phyloP scores from a whole-genome alignment of 805 yeast genomes.

The Teunomyces cretensis region DNA sequence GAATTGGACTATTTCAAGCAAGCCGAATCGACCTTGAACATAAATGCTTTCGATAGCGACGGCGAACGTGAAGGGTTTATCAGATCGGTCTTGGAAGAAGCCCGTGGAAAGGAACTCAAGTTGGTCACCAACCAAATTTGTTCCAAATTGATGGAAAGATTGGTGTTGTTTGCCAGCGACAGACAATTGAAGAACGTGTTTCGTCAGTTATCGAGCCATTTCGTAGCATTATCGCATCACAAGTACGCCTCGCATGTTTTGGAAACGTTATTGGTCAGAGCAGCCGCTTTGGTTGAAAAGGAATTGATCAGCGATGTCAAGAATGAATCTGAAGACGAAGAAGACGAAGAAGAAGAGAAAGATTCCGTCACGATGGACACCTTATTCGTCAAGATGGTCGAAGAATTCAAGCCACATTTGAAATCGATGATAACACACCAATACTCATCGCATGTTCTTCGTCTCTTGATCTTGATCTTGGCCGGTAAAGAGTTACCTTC shows the following conservation, averaged over 20 bases:
- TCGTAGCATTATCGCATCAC: constrained; percentile 75
- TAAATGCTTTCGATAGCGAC: constrained; percentile 69
- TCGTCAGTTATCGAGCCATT: constrained; percentile 69
- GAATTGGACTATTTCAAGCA: constrained; percentile 91
- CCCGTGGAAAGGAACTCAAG: constrained; percentile 85
- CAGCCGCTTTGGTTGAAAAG: constrained; percentile 72
- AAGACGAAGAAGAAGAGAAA: constrained; percentile 34
- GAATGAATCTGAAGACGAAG: constrained; percentile 27
- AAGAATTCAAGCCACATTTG: constrained; percentile 63
- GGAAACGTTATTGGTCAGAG: constrained; percentile 76
- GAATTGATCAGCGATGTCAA: constrained; percentile 48
- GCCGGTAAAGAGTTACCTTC: constrained; percentile 81
- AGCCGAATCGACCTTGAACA: constrained; percentile 82
- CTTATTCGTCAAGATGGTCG: constrained; percentile 60
- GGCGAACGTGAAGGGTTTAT: constrained; percentile 78
- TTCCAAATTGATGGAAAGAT: constrained; percentile 86
- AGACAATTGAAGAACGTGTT: constrained; percentile 65
- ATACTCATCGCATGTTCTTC: constrained; percentile 85
- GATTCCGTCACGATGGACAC: constrained; percentile 61
- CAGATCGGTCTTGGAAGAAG: constrained; percentile 77
- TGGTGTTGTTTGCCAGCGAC: constrained; percentile 65
- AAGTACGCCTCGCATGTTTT: constrained; percentile 92
- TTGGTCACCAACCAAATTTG: constrained; percentile 92
- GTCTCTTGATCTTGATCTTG: constrained; percentile 67
- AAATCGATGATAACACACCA: constrained; percentile 64